A percentile compares a stretch with the other conserved stretches of the same genome.
These are phyloP conservation scores for Thymus mandschuricus DNA, from an alignment of 257 asterid species.

Conservation along the genomic window DNA sequence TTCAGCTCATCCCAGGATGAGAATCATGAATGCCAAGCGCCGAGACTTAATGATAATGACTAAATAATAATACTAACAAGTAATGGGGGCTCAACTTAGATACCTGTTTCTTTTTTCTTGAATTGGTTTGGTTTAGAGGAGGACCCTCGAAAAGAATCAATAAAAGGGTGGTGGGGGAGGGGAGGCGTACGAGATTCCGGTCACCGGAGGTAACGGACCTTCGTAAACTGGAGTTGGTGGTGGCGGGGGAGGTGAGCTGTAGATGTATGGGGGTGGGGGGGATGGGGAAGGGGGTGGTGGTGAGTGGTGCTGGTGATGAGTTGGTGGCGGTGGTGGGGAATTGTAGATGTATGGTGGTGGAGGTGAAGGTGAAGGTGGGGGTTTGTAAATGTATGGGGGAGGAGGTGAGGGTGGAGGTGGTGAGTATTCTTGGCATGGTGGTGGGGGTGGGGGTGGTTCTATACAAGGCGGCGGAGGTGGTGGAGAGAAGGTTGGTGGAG, in stretches of 20 bases:
- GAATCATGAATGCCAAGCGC: slow-evolving; percentile 43
- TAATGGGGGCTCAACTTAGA: slow-evolving; percentile 36
- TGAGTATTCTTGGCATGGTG: slow-evolving; percentile 59
- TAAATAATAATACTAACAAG: slow-evolving; percentile 36
- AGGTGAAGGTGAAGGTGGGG: slow-evolving; percentile 70
- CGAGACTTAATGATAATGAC: slow-evolving; percentile 34
- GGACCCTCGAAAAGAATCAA: slow-evolving; percentile 71
- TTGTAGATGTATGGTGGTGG: slow-evolving; percentile 50
- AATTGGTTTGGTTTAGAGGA: slow-evolving; percentile 51
- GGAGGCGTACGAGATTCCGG: slow-evolving; percentile 76
- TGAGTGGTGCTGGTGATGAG: slow-evolving; percentile 33
- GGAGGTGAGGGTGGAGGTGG: slow-evolving; percentile 59
- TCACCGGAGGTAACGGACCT: slow-evolving; percentile 83
- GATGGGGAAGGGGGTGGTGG: slow-evolving; percentile 69
- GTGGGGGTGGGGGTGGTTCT: slow-evolving; percentile 65
- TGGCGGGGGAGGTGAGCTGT: slow-evolving; percentile 60
- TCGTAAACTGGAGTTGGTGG: slow-evolving; percentile 79
- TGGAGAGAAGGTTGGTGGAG: slow-evolving; percentile 52
- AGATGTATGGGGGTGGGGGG: slow-evolving; percentile 48
- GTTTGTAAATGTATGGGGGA: slow-evolving; percentile 45
- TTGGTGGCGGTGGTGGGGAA: slow-evolving; percentile 35
- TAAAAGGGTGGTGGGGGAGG: slow-evolving; percentile 95
- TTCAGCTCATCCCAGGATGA: slow-evolving; percentile 46
- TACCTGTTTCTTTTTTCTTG: slow-evolving; percentile 37
- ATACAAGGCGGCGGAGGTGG: slow-evolving; percentile 63